A percentile compares a stretch with the other conserved stretches of the same genome.
phyloP scores from a whole-genome alignment of 768 basidiomycete genomes.

The Tricholoma flavovirens region DNA sequence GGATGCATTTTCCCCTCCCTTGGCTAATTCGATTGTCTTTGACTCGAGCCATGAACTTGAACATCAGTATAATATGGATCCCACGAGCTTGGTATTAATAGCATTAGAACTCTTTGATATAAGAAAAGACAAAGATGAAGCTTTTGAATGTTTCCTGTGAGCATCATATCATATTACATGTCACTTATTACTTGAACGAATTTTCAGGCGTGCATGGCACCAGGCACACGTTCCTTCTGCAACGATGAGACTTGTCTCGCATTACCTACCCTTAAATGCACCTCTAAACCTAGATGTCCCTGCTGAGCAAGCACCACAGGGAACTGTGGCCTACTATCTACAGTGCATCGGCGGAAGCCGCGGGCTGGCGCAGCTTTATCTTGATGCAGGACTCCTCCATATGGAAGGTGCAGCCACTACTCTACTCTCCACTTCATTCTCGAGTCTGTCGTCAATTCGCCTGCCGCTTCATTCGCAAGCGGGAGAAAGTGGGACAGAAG shows the following conservation, averaged over 20 bases:
- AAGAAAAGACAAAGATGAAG: conserved; percentile 66
- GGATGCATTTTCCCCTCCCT: conserved; percentile 47
- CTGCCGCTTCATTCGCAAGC: conserved; percentile 48
- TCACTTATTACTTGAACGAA: conserved; percentile 2
- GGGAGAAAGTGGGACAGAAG: conserved; percentile 56
- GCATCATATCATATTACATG: conserved; percentile 22
- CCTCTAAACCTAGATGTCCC: conserved; percentile 30
- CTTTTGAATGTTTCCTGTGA: conserved; percentile 78
- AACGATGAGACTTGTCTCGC: conserved; percentile 69
- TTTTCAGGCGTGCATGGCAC: conserved; percentile 71
- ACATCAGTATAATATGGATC: conserved; percentile 78
- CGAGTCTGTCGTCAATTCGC: conserved; percentile 73
- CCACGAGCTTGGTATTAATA: conserved; percentile 70
- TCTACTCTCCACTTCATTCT: conserved; percentile 69
- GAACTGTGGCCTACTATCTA: conserved; percentile 55
- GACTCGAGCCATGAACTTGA: conserved; percentile 48
- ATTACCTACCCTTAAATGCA: conserved; percentile 60
- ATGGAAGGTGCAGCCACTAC: conserved; percentile 73
- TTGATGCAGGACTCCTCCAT: conserved; percentile 74
- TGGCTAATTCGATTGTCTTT: conserved; percentile 48
- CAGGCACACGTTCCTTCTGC: conserved; percentile 70
- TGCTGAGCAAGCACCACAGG: conserved; percentile 38
- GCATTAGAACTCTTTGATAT: conserved; percentile 72
- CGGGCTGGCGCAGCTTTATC: conserved; percentile 69
- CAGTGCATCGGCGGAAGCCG: conserved; percentile 60